Evolutionary conservation across 1,139 yeast genomes (phyloP).

Genomic region (Geotrichum phurueaensis): DNA sequence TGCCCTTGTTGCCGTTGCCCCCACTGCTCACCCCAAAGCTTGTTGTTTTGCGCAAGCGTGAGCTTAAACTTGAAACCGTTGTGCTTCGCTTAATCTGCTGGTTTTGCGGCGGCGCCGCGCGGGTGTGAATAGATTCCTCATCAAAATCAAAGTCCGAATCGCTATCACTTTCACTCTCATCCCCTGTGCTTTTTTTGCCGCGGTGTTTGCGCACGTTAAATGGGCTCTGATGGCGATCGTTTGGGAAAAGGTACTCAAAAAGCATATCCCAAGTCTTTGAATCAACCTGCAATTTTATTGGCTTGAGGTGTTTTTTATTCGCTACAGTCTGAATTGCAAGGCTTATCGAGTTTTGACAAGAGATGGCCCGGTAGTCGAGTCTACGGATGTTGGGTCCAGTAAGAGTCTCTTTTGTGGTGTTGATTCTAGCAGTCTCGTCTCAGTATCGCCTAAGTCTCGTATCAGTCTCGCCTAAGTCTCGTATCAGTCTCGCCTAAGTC

Average conservation of each 20-base stretch:
- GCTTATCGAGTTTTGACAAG: no score
- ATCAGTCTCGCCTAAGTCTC: no score
- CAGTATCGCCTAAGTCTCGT: no score
- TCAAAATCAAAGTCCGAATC: neutral
- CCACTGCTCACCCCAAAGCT: constrained; percentile 1
- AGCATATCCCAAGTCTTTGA: constrained; percentile 57
- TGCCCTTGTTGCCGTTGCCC: neutral
- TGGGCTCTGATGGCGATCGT: constrained; percentile 29
- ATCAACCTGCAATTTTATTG: constrained; percentile 69
- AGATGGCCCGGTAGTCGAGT: no score
- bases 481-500: no score
- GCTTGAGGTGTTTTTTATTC: no score
- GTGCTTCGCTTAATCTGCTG: neutral
- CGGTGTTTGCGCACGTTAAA: constrained; percentile 1
- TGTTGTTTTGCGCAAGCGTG: neutral
- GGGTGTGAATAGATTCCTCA: neutral
- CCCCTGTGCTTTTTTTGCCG: neutral
- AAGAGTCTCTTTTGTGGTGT: no score
- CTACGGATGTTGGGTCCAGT: no score
- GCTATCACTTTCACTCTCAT: neutral
- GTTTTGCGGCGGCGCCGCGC: neutral
- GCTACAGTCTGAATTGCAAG: no score
- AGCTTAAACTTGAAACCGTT: neutral
- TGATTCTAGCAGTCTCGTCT: no score
- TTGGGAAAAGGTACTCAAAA: constrained; percentile 61